Conservation (phyloP, 257 asterid genomes). For the Ehretia macrophylla region DNA sequence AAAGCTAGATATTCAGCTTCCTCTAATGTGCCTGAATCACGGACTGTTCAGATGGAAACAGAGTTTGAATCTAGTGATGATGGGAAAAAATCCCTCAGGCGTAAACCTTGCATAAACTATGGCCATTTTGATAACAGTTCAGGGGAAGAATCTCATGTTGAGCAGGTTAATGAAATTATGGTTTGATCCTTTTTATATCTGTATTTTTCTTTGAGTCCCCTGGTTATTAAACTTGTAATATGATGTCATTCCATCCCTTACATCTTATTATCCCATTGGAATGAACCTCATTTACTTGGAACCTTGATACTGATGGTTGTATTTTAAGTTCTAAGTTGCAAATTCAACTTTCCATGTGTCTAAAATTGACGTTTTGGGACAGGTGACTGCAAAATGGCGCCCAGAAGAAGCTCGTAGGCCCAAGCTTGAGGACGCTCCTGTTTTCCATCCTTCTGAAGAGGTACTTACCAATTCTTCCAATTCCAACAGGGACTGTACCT, state of each 20-base stretch:
- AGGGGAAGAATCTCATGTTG: constrained; percentile 63
- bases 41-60: constrained; percentile 32
- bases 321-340: not conserved
- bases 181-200: not conserved
- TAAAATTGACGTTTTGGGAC: constrained; percentile 29
- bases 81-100: constrained; percentile 48
- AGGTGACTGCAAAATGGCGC: constrained; percentile 85
- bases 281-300: not conserved
- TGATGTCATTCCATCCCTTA: not conserved
- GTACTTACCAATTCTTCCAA: constrained; percentile 28
- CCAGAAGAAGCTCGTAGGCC: constrained; percentile 82
- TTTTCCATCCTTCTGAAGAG: constrained; percentile 94
- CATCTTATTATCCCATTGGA: too few species aligned
- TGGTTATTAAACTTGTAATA: not conserved
- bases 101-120: constrained; percentile 48
- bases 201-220: not conserved
- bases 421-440: constrained; percentile 78
- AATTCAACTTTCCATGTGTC: constrained; percentile 12
- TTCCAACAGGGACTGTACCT: not conserved
- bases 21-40: constrained; percentile 32
- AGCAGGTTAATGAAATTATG: constrained; percentile 43
- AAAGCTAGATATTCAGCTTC: constrained; percentile 29
- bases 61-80: constrained; percentile 36
- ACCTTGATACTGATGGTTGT: not conserved
- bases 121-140: constrained; percentile 49